These are phyloP conservation scores for Coemansia sp. DNA, from an alignment of 192 early-diverging fungal genomes.

Conservation along the genomic window DNA sequence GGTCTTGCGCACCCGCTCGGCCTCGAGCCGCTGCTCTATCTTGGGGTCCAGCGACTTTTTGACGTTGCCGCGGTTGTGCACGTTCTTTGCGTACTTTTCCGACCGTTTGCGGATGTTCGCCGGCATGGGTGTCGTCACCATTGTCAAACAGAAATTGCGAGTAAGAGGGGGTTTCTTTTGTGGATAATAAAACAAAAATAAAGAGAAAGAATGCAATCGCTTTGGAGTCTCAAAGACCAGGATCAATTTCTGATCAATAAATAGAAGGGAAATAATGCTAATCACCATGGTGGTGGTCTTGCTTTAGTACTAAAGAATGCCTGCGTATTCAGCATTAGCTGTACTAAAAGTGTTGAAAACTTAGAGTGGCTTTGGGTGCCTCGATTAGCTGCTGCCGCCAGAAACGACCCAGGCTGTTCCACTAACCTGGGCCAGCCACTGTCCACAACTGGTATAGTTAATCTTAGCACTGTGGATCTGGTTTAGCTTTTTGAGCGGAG, in stretches of 20 bases:
- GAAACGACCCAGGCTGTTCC: too few relatives aligned
- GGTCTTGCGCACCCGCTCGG: constrained; percentile 37
- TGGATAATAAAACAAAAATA: constrained; percentile 1
- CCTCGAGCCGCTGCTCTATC: constrained; percentile 30
- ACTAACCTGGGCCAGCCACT: too few relatives aligned
- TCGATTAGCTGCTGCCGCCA: too few relatives aligned
- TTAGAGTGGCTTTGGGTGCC: too few relatives aligned
- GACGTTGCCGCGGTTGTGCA: constrained; percentile 39
- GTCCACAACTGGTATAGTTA: too few relatives aligned
- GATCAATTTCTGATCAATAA: background rate
- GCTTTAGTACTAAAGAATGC: too few relatives aligned
- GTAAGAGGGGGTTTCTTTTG: constrained; percentile 1
- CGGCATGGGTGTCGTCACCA: constrained; percentile 42
- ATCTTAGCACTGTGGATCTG: too few relatives aligned
- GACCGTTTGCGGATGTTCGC: constrained; percentile 43
- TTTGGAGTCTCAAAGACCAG: background rate
- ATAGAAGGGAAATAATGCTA: too few relatives aligned
- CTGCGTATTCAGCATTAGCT: too few relatives aligned
- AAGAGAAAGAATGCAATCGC: background rate
- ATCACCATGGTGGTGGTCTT: too few relatives aligned
- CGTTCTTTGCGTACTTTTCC: constrained; percentile 41
- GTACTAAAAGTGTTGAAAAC: too few relatives aligned
- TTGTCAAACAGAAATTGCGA: background rate
- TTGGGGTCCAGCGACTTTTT: constrained; percentile 37
- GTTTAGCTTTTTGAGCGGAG: too few relatives aligned